Evolutionary conservation across 2,329 filamentous ascomycete species (phyloP).

Genomic region (Ophiosphaerella herpotricha): DNA sequence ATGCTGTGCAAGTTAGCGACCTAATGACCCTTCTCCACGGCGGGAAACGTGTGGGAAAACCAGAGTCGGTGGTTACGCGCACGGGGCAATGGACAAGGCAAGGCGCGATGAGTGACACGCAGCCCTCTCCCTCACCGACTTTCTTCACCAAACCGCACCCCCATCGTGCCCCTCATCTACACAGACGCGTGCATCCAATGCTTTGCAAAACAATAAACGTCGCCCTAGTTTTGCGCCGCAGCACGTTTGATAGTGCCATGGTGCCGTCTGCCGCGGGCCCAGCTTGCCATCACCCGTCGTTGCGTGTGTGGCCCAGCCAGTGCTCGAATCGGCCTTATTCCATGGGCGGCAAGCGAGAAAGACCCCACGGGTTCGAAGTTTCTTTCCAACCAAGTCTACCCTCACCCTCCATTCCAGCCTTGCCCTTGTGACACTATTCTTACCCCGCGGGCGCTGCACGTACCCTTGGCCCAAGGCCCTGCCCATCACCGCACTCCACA

Average conservation of each 20-base stretch:
- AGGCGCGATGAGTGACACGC: not conserved
- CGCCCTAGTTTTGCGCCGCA: not conserved
- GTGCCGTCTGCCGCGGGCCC: not conserved
- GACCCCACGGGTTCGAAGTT: constrained; percentile 21
- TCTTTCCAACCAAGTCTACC: constrained; percentile 26
- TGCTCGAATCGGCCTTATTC: constrained; percentile 38
- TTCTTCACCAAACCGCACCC: not conserved
- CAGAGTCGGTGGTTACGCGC: not conserved
- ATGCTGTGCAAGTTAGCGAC: too few species aligned
- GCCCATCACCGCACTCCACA: not conserved
- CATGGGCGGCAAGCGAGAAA: constrained; percentile 23
- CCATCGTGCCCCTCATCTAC: not conserved
- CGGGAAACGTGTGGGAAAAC: too few species aligned
- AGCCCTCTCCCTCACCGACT: constrained; percentile 1
- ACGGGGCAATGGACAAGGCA: not conserved
- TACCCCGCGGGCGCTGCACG: not conserved
- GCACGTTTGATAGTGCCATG: not conserved
- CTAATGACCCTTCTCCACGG: too few species aligned
- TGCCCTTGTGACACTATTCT: constrained; percentile 18
- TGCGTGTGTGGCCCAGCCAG: constrained; percentile 6
- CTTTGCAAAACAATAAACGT: constrained; percentile 1
- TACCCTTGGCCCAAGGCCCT: not conserved
- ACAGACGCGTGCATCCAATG: not conserved
- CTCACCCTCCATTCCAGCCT: constrained; percentile 31
- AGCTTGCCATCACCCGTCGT: not conserved